Evolutionary conservation across 345 rosid species (phyloP).

Genomic region (Aegle marmelos): DNA sequence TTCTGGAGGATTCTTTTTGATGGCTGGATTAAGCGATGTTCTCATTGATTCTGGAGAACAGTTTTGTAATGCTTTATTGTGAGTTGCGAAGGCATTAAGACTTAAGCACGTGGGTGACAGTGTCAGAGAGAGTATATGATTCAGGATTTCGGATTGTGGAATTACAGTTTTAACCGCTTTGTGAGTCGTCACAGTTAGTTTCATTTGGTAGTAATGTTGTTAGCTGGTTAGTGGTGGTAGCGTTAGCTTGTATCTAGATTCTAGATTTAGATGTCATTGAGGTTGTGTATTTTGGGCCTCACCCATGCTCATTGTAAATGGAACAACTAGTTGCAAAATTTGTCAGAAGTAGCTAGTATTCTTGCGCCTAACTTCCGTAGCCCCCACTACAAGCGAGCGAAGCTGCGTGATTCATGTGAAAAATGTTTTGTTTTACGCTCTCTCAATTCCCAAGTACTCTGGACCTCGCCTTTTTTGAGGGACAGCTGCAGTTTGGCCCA

Average conservation of each 20-base stretch:
- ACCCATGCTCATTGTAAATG: constrained; percentile 8
- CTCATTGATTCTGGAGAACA: background rate
- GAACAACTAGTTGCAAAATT: background rate
- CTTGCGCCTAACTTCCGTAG: too few relatives aligned
- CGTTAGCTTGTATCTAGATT: background rate
- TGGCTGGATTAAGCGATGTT: background rate
- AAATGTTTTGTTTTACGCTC: background rate
- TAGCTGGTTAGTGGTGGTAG: background rate
- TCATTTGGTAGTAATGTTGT: too few relatives aligned
- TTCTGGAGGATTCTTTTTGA: background rate
- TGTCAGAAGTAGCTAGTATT: background rate
- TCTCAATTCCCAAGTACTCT: too few relatives aligned
- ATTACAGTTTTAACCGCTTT: constrained; percentile 16
- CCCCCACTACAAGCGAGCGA: too few relatives aligned
- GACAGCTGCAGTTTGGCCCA: background rate
- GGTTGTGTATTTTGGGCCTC: constrained; percentile 13
- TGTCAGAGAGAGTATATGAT: too few relatives aligned
- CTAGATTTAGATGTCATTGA: constrained; percentile 8
- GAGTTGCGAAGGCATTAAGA: background rate
- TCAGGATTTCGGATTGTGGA: background rate
- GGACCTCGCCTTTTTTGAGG: too few relatives aligned
- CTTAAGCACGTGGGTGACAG: too few relatives aligned
- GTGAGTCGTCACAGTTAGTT: background rate
- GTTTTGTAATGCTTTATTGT: background rate
- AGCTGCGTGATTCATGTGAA: background rate